phyloP scores from a whole-genome alignment of 1,284 basidiomycete genomes.

The Boletus holoroseus region DNA sequence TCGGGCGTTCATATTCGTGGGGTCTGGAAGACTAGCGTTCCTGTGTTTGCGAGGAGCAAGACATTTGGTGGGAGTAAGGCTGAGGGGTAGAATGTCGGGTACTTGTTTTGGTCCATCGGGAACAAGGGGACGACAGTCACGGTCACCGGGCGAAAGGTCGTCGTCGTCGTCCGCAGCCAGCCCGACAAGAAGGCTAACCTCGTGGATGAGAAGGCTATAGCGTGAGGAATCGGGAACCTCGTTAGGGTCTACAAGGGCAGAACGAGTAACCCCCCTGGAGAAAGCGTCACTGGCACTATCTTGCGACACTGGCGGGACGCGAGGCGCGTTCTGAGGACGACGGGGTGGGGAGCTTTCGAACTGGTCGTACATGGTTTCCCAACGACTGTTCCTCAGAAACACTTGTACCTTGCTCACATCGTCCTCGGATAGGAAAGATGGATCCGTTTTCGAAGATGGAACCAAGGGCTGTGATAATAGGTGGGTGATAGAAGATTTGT shows the following conservation, averaged over 20 bases:
- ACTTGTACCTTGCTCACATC: slow-evolving; percentile 16
- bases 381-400: slow-evolving; percentile 13
- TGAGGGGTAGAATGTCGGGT: slow-evolving; percentile 21
- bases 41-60: slow-evolving; percentile 12
- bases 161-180: slow-evolving; percentile 25
- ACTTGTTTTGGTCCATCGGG: slow-evolving; percentile 1
- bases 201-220: slow-evolving; percentile 31
- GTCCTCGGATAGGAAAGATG: slow-evolving; percentile 12
- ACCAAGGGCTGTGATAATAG: neutral
- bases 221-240: slow-evolving; percentile 11
- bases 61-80: slow-evolving; percentile 22
- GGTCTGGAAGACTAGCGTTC: neutral
- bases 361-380: slow-evolving; percentile 7
- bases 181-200: slow-evolving; percentile 33
- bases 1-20: neutral
- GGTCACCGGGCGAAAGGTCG: neutral
- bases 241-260: slow-evolving; percentile 1
- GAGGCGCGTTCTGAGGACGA: neutral
- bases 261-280: slow-evolving; percentile 16
- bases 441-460: neutral
- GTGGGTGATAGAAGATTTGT: neutral
- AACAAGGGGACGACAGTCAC: neutral
- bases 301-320: neutral
- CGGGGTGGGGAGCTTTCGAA: slow-evolving; percentile 12
- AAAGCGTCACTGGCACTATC: slow-evolving; percentile 5